Evolutionary conservation across 768 basidiomycete genomes (phyloP).

Genomic region (Leccinum subgranulosum): DNA sequence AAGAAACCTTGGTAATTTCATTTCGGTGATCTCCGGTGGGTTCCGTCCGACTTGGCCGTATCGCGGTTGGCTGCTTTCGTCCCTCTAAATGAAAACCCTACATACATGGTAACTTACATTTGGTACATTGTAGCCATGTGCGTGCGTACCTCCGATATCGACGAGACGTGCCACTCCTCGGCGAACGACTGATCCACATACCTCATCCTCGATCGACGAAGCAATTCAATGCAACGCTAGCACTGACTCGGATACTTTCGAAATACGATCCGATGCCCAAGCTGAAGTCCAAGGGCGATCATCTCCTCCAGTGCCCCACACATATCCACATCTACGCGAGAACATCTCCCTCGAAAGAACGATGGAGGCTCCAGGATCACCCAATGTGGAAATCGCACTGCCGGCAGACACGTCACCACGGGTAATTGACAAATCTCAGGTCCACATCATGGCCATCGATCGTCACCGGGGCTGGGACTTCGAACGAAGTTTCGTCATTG

Average conservation of each 20-base stretch:
- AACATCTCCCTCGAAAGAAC: neutral
- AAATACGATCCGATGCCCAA: neutral
- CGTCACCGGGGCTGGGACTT: neutral
- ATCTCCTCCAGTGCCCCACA: neutral
- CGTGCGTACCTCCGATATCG: neutral
- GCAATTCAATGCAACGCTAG: neutral
- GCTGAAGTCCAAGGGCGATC: neutral
- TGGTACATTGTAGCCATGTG: neutral
- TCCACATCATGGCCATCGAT: neutral
- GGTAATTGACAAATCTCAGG: neutral
- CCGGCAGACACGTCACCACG: neutral
- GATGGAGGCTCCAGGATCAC: neutral
- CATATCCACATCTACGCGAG: neutral
- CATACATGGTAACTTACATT: neutral
- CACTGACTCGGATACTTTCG: neutral
- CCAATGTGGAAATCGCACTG: slow-evolving; percentile 1
- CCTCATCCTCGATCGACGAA: slow-evolving; percentile 1
- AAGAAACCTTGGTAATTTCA: slow-evolving; percentile 16
- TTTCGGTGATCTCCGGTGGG: slow-evolving; percentile 23
- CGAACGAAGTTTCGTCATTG: neutral
- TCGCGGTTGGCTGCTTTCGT: slow-evolving; percentile 1
- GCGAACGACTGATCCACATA: neutral
- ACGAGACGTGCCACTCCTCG: slow-evolving; percentile 5
- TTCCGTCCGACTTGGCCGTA: slow-evolving; percentile 8
- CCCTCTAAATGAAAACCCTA: neutral